Conservation (phyloP, 192 early-diverging fungal species). For the Backusella parvicylindrica region DNA sequence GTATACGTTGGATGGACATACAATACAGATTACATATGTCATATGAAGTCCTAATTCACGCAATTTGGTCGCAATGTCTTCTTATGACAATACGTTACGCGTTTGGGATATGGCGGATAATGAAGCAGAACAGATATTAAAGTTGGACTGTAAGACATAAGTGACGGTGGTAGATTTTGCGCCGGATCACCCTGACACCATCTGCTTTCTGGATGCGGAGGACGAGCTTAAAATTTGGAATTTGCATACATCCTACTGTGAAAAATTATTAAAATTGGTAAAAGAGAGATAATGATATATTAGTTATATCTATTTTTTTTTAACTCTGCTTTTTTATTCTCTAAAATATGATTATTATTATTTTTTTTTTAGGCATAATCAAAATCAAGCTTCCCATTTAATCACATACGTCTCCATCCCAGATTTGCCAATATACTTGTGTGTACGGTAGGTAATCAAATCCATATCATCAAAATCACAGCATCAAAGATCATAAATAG, state of each 20-base stretch:
- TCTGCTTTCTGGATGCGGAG: constrained; percentile 52
- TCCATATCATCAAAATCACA: constrained; percentile 36
- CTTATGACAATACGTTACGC: constrained; percentile 42
- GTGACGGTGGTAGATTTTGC: constrained; percentile 55
- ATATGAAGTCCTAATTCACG: constrained; percentile 45
- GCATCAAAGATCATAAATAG: constrained; percentile 15
- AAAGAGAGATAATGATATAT: neutral
- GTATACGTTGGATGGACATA: constrained; percentile 46
- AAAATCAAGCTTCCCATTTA: constrained; percentile 34
- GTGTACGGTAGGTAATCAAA: constrained; percentile 4
- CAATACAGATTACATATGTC: constrained; percentile 36
- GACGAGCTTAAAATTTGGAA: constrained; percentile 57
- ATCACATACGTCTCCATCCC: constrained; percentile 48
- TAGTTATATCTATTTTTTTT: neutral
- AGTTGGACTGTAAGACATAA: constrained; percentile 41
- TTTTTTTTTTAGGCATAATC: constrained; percentile 10
- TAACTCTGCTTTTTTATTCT: too few species aligned
- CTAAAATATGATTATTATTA: neutral
- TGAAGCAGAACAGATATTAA: constrained; percentile 8
- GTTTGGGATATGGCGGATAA: constrained; percentile 44
- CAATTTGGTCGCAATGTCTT: constrained; percentile 43
- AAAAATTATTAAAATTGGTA: constrained; percentile 49
- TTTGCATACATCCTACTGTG: constrained; percentile 32
- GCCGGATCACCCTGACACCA: constrained; percentile 38
- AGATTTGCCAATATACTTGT: constrained; percentile 7